Conservation (phyloP, 2,329 filamentous ascomycete genomes). For the Alternaria sp. region DNA sequence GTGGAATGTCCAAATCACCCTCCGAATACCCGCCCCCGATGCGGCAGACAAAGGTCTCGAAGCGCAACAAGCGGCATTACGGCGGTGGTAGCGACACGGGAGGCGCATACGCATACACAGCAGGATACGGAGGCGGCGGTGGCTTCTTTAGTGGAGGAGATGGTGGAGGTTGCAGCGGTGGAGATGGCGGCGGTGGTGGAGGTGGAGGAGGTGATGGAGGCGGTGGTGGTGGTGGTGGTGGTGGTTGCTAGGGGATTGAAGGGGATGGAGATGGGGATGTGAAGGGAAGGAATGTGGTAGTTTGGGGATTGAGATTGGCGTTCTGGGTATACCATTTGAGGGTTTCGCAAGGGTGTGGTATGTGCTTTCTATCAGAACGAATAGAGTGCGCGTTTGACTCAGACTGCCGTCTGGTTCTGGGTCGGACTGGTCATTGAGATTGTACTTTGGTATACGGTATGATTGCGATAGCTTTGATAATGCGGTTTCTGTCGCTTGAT, state of each 20-base stretch:
- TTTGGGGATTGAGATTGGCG: background rate
- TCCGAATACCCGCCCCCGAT: slow-evolving; percentile 17
- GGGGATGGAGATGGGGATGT: background rate
- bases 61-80: background rate
- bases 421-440: too few species aligned
- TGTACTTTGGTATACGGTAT: too few species aligned
- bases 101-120: background rate
- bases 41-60: slow-evolving; percentile 6
- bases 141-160: slow-evolving; percentile 5
- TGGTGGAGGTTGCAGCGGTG: slow-evolving; percentile 8
- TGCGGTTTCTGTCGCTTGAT: too few species aligned
- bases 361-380: too few species aligned
- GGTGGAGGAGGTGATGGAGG: slow-evolving; percentile 10
- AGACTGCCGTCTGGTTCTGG: too few species aligned
- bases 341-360: too few species aligned
- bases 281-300: too few species aligned
- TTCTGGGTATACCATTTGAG: background rate
- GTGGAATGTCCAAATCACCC: slow-evolving; percentile 21
- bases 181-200: slow-evolving; percentile 14
- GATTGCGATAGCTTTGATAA: too few species aligned
- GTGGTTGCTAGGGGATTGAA: background rate
- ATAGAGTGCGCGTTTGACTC: too few species aligned
- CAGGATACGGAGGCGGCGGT: slow-evolving; percentile 1
- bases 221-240: background rate
- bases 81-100: background rate